phyloP scores from a whole-genome alignment of 768 basidiomycete species.

The Wakefieldia striispora region DNA sequence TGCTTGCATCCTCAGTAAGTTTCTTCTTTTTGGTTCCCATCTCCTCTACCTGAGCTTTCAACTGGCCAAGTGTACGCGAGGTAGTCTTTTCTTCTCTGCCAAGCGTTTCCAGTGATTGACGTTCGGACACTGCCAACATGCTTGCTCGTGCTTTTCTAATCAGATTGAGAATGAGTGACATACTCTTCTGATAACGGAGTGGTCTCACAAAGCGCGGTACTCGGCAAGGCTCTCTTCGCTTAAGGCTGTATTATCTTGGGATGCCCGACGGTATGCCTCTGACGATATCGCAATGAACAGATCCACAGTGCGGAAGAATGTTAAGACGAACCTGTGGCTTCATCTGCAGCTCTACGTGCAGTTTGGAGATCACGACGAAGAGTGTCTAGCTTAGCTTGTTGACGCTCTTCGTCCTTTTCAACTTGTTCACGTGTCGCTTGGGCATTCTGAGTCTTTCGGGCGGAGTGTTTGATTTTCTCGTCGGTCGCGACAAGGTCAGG shows the following conservation, averaged over 20 bases:
- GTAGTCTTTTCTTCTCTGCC: constrained; percentile 80
- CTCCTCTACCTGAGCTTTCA: constrained; percentile 68
- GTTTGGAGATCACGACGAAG: constrained; percentile 64
- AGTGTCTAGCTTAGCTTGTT: constrained; percentile 50
- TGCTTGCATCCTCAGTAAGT: constrained; percentile 51
- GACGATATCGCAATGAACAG: constrained; percentile 3
- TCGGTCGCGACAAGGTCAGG: constrained; percentile 83
- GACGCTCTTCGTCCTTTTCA: constrained; percentile 51
- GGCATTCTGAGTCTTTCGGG: constrained; percentile 75
- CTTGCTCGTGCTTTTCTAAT: constrained; percentile 77
- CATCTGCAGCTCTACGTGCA: constrained; percentile 68
- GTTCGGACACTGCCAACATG: constrained; percentile 78
- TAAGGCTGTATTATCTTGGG: constrained; percentile 73
- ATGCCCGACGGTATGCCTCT: constrained; percentile 76
- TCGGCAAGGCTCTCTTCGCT: constrained; percentile 84
- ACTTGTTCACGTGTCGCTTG: constrained; percentile 62
- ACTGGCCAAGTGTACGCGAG: constrained; percentile 57
- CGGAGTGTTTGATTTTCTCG: constrained; percentile 84
- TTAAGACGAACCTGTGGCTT: constrained; percentile 64
- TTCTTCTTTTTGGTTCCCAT: constrained; percentile 56
- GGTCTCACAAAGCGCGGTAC: constrained; percentile 45
- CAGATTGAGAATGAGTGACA: constrained; percentile 2
- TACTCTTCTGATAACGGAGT: background rate
- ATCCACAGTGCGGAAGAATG: background rate
- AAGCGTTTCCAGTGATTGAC: constrained; percentile 80